Evolutionary conservation across 306 rosid species (phyloP), one percentile per base, ranked within the genome.

Genomic region (Sophora flavescens): DNA sequence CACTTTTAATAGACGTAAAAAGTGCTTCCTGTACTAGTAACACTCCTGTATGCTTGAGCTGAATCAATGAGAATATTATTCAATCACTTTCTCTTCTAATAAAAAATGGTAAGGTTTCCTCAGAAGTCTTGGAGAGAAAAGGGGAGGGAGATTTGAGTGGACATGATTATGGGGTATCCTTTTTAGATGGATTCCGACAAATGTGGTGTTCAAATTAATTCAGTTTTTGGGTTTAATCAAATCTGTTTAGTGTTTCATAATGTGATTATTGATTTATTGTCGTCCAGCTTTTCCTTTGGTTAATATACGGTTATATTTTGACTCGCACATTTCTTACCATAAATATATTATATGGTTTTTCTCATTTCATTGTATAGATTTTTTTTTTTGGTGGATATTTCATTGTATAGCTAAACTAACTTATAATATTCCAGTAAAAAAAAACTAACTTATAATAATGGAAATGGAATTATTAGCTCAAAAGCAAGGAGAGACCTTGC

Each of bases 51-150:
- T n/a, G n/a, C n/a, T n/a, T n/a, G n/a, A n/a, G n/a, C n/a, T n/a
- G n/a, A n/a, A n/a, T n/a, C n/a, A n/a, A n/a, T n/a, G n/a, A n/a
- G n/a, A n/a, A n/a, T n/a, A n/a, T n/a, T n/a, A n/a, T n/a, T n/a
- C n/a, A n/a, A n/a, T n/a, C n/a, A n/a, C n/a, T n/a, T n/a, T n/a
- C n/a, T n/a, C n/a, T n/a, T n/a, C n/a, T n/a, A n/a, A n/a, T n/a
- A 35, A 63, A 14, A 45, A 63, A 68, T 68, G 90, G 47, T 35
- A 83, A 83, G 78, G 74, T 62, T 83, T 47, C 58, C 74, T 75
- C 41, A 54, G 5, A 74, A 75, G 47, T 39, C 30, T 63, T 57
- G 75, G 88, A 84, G 81, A 81, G 47, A 78, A 78, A 81, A 70
- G 18, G 2, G 80, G 84, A 62, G 4, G n/a, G 18, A 32, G 51